Conservation (phyloP, 495 filamentous ascomycete species). For the Aspergillus cristatus region DNA sequence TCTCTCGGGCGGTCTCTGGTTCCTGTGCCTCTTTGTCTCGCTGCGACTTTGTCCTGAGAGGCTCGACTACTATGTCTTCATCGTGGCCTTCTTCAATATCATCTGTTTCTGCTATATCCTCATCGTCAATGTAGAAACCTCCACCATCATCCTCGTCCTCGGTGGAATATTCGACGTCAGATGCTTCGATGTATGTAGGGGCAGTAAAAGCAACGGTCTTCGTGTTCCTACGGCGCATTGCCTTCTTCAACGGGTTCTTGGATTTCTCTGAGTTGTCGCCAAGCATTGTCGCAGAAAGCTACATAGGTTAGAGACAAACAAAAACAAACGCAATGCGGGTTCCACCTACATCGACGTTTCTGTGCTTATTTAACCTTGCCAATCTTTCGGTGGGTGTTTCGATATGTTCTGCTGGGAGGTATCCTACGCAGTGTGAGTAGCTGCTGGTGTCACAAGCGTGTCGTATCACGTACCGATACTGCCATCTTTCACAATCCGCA, state of each 20-base stretch:
- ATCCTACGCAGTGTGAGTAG: constrained; percentile 49
- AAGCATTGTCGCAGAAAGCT: constrained; percentile 92
- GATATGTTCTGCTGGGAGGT: constrained; percentile 95
- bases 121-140: constrained; percentile 47
- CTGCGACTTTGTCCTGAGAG: constrained; percentile 32
- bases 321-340: not conserved
- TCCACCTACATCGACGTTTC: constrained; percentile 83
- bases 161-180: constrained; percentile 78
- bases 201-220: constrained; percentile 85
- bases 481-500: constrained; percentile 91
- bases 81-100: constrained; percentile 25
- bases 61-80: constrained; percentile 39
- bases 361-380: constrained; percentile 91
- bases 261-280: constrained; percentile 83
- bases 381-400: constrained; percentile 95
- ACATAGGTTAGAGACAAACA: constrained; percentile 10
- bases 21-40: constrained; percentile 27
- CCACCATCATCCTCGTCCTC: constrained; percentile 67
- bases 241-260: constrained; percentile 82
- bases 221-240: constrained; percentile 74
- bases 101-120: constrained; percentile 31
- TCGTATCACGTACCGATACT: constrained; percentile 67
- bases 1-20: constrained; percentile 19
- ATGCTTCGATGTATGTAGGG: constrained; percentile 84
- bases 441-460: not conserved